These are phyloP conservation scores for Dendrobium chrysotoxum DNA, from an alignment of 106 monocot species.

Conservation along the genomic window DNA sequence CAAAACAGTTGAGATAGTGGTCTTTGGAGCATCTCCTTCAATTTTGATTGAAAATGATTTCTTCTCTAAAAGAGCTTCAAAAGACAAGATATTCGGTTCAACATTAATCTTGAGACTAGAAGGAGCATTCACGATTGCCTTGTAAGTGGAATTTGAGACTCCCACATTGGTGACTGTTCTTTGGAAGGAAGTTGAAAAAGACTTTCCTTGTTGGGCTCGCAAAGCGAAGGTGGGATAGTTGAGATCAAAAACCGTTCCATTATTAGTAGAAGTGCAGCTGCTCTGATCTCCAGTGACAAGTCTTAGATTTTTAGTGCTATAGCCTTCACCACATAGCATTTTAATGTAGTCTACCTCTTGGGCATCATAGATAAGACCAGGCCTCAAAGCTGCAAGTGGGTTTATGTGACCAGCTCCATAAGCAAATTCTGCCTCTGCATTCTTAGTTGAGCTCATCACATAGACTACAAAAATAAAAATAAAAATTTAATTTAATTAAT, in stretches of 20 bases:
- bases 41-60: slow-evolving; percentile 17
- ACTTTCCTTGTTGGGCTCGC: neutral
- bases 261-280: slow-evolving; percentile 3
- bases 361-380: slow-evolving; percentile 18
- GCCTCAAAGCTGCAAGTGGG: slow-evolving; percentile 10
- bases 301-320: neutral
- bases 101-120: slow-evolving; percentile 9
- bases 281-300: slow-evolving; percentile 17
- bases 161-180: slow-evolving; percentile 28
- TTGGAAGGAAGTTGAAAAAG: neutral
- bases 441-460: slow-evolving; percentile 5
- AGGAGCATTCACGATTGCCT: neutral
- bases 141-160: slow-evolving; percentile 6
- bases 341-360: slow-evolving; percentile 11
- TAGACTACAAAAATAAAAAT: neutral
- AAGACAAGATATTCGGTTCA: slow-evolving; percentile 9
- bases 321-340: slow-evolving; percentile 18
- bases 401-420: slow-evolving; percentile 21
- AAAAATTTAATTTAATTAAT: no score
- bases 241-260: slow-evolving; percentile 9
- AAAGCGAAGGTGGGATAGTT: slow-evolving; percentile 23
- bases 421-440: slow-evolving; percentile 12
- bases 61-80: slow-evolving; percentile 15
- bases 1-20: slow-evolving; percentile 18
- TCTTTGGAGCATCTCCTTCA: neutral